phyloP scores from a whole-genome alignment of 768 basidiomycete species.

The Termitomyces eurrhizus region DNA sequence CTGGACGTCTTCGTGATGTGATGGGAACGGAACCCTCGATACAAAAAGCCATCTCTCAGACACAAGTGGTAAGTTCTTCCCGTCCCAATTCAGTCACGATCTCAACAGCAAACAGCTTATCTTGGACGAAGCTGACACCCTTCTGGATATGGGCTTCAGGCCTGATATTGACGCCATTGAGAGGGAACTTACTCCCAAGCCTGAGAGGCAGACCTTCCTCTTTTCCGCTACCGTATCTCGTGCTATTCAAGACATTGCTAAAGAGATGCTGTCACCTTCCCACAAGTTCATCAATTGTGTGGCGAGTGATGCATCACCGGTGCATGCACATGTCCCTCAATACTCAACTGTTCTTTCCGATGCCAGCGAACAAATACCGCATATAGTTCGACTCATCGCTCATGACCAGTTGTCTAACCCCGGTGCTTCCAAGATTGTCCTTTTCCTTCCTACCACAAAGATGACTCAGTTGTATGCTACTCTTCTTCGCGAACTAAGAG shows the following conservation, averaged over 20 bases:
- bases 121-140: slow-evolving; percentile 89
- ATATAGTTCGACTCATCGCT: slow-evolving; percentile 73
- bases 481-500: slow-evolving; percentile 49
- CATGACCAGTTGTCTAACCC: slow-evolving; percentile 82
- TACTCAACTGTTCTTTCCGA: slow-evolving; percentile 71
- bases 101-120: slow-evolving; percentile 56
- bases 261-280: slow-evolving; percentile 50
- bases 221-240: slow-evolving; percentile 86
- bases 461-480: slow-evolving; percentile 73
- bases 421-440: slow-evolving; percentile 64
- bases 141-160: slow-evolving; percentile 91
- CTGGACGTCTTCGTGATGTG: slow-evolving; percentile 81
- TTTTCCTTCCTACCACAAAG: slow-evolving; percentile 86
- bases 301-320: slow-evolving; percentile 53
- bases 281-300: slow-evolving; percentile 76
- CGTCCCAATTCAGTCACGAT: slow-evolving; percentile 1
- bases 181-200: slow-evolving; percentile 51
- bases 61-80: slow-evolving; percentile 50
- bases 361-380: slow-evolving; percentile 68
- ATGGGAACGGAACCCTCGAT: slow-evolving; percentile 57
- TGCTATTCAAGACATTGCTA: slow-evolving; percentile 68
- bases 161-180: slow-evolving; percentile 78
- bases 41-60: slow-evolving; percentile 43
- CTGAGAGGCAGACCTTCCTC: slow-evolving; percentile 83
- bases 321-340: slow-evolving; percentile 76